Evolutionary conservation across 257 asterid species (phyloP), one percentile per base, ranked within the genome.

Genomic region (Fraxinus americana): DNA sequence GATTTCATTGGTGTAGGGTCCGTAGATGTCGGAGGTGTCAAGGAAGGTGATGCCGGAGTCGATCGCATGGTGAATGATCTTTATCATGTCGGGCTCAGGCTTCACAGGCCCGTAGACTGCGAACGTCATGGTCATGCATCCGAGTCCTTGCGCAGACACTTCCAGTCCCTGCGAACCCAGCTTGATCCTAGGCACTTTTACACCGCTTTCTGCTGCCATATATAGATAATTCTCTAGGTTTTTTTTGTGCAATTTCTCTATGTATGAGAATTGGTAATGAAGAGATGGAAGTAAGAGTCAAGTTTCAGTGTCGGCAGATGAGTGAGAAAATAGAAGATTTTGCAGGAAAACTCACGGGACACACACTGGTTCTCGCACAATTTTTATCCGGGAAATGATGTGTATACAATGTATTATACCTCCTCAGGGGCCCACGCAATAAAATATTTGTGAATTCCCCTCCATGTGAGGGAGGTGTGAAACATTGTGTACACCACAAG

Each of bases 51-150:
- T 67, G 66, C 87, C 87, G 16, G 70, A 21, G 63, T 43, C 5
- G 13, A 83, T 68, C 19, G 87, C 87, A 71, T 59, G 75, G 65
- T 30, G 82, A 83, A 83, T 76, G 82, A 83, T 80, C 4, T 72
- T 27, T 59, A 83, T 70, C 87, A 83, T 83, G 36, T 83, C 86
- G 77, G 84, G 63, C n/a, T 83, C 86, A 30, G 86, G 84, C 84
- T 83, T 83, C 17, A 79, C 84, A 39, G 79, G 86, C 74, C 86
- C 86, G 34, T 83, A 83, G 79, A 72, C 29, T 21, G 82, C 82
- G 7, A 76, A 80, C 4, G 86, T 74, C 87, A 83, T 83, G 50
- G 84, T 77, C 87, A 83, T 80, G 54, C 87, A 83, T 13, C 87
- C 87, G 34, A 83, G 70, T 39, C 86, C 86, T 19, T 76, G 84